Conservation (phyloP, 345 rosid species). For the Euphorbia lathyris region DNA sequence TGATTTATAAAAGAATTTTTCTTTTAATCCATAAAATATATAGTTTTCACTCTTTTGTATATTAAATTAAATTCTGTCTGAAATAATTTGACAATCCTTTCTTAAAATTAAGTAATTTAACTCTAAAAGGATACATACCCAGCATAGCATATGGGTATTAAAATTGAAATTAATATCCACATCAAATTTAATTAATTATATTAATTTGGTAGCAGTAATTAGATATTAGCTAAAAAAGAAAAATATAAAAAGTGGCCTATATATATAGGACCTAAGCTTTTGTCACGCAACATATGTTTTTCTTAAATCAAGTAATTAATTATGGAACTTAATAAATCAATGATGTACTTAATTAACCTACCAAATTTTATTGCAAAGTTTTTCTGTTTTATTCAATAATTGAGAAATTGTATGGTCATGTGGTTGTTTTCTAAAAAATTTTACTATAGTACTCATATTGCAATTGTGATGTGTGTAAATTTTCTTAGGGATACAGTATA, state of each 20-base stretch:
- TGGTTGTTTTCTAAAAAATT: no score
- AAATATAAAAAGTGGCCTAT: not conserved
- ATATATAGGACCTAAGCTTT: not conserved
- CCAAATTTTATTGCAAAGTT: no score
- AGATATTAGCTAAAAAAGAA: not conserved
- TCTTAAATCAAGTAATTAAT: not conserved
- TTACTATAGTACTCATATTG: no score
- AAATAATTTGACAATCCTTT: not conserved
- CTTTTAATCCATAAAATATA: conserved; percentile 16
- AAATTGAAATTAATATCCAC: not conserved
- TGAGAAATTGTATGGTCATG: no score
- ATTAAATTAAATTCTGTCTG: conserved; percentile 6
- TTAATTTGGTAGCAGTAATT: conserved; percentile 3
- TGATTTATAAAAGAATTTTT: conserved; percentile 13
- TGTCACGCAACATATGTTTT: not conserved
- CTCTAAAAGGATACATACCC: not conserved
- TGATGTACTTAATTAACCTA: not conserved
- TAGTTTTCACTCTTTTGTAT: not conserved
- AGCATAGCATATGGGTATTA: conserved; percentile 6
- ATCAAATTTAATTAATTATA: not conserved
- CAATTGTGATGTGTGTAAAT: no score
- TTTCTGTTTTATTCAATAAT: no score
- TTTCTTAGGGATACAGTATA: no score
- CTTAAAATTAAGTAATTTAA: not conserved
- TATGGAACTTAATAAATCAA: not conserved